Percentiles rank a stretch among this genome's conserved stretches.
phyloP scores from a whole-genome alignment of 2,329 filamentous ascomycete genomes.

The Nothopassalora personata region DNA sequence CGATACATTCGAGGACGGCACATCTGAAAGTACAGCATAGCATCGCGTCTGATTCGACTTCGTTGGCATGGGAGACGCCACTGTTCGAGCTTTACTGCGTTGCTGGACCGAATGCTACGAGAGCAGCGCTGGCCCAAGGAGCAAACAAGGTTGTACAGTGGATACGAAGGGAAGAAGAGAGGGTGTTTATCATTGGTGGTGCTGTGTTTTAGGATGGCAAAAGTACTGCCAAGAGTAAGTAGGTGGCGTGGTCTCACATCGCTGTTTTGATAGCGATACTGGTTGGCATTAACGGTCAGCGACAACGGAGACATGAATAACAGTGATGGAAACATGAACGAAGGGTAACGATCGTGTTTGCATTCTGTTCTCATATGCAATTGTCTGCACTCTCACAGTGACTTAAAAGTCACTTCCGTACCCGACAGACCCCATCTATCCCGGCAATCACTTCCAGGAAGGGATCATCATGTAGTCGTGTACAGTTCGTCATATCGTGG shows the following conservation, averaged over 20 bases:
- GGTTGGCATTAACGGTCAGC: neutral
- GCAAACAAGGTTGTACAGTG: slow-evolving; percentile 88
- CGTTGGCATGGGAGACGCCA: slow-evolving; percentile 85
- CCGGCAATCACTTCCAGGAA: neutral
- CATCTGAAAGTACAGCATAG: slow-evolving; percentile 83
- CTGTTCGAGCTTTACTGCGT: slow-evolving; percentile 93
- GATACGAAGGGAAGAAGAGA: slow-evolving; percentile 85
- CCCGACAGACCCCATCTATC: neutral
- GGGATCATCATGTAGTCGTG: neutral
- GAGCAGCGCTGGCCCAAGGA: slow-evolving; percentile 68
- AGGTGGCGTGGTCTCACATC: neutral
- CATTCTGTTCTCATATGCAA: neutral
- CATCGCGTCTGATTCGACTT: slow-evolving; percentile 67
- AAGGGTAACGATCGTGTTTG: neutral
- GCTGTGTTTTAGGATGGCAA: slow-evolving; percentile 56
- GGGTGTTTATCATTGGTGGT: slow-evolving; percentile 95
- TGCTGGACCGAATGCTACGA: slow-evolving; percentile 63
- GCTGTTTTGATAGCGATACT: neutral
- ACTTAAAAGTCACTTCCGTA: neutral
- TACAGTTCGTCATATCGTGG: neutral
- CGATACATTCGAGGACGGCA: slow-evolving; percentile 76
- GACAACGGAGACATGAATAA: neutral
- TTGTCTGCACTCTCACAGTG: neutral
- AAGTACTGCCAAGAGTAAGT: neutral
- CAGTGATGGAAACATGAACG: neutral